Evolutionary conservation across 83 land plant species (phyloP).

Genomic region (Larix sibirica): DNA sequence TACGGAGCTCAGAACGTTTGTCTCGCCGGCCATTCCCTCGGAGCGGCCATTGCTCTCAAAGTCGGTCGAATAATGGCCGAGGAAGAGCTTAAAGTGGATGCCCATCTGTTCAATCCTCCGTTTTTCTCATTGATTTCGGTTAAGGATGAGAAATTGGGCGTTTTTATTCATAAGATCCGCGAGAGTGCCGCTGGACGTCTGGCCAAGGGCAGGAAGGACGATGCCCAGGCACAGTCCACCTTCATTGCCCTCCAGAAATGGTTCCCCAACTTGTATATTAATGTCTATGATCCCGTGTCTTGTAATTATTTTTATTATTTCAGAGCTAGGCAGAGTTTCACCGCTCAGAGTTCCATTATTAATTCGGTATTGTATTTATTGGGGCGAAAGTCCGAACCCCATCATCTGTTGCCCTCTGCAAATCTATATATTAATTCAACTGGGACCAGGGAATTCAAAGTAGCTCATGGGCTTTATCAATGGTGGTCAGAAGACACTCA

Average conservation of each 20-base stretch:
- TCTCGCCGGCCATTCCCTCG: slow-evolving; percentile 12
- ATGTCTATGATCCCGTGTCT: slow-evolving; percentile 8
- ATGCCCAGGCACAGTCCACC: background rate
- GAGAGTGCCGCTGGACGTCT: background rate
- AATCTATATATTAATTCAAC: background rate
- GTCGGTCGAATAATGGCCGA: background rate
- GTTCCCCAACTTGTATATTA: slow-evolving; percentile 15
- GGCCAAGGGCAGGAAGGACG: background rate
- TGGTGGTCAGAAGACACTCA: slow-evolving; percentile 18
- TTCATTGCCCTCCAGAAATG: slow-evolving; percentile 18
- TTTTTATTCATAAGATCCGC: background rate
- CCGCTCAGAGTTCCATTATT: slow-evolving; percentile 2
- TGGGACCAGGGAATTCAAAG: background rate
- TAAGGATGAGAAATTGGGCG: background rate
- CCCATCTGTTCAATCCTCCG: slow-evolving; percentile 17
- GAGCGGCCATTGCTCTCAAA: slow-evolving; percentile 7
- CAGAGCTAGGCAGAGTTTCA: background rate
- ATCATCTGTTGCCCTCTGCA: slow-evolving; percentile 13
- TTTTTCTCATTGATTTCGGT: slow-evolving; percentile 2
- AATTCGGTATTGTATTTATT: background rate
- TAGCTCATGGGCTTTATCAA: slow-evolving; percentile 11
- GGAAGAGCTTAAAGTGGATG: background rate
- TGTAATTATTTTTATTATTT: slow-evolving; percentile 7
- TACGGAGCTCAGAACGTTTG: slow-evolving; percentile 1
- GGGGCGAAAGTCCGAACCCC: background rate